A percentile compares a stretch with the other conserved stretches of the same genome.
Conservation (phyloP, 139 green algal species). For the Marvania coccoides region DNA sequence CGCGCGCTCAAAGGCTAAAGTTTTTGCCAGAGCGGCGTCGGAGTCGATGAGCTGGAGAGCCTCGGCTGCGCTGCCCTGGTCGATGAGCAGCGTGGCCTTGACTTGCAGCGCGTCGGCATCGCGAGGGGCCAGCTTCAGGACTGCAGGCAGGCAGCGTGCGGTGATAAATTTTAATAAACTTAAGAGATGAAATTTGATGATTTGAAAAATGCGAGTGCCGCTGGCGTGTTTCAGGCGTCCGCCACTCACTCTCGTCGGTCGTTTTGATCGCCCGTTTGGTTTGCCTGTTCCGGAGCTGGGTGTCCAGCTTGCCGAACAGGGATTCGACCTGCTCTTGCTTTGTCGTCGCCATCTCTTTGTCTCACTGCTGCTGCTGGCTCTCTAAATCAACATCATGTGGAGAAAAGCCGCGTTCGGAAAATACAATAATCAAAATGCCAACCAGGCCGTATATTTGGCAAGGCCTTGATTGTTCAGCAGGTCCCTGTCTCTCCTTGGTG, state of each 20-base stretch:
- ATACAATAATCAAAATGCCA: no score
- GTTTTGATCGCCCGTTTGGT: slow-evolving; percentile 55
- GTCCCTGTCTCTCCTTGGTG: no score
- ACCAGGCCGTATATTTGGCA: no score
- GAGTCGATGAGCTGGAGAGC: slow-evolving; percentile 29
- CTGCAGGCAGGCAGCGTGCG: slow-evolving; percentile 34
- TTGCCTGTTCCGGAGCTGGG: slow-evolving; percentile 38
- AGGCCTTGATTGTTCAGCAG: no score
- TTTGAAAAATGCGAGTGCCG: no score
- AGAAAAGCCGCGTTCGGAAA: no score
- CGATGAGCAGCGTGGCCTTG: slow-evolving; percentile 59
- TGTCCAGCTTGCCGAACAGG: slow-evolving; percentile 46
- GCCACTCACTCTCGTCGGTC: slow-evolving; percentile 51
- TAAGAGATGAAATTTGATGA: no score
- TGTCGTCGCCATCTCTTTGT: background rate
- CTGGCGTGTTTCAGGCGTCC: no score
- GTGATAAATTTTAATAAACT: background rate
- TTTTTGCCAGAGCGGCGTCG: slow-evolving; percentile 3
- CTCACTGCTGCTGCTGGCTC: background rate
- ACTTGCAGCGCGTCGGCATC: slow-evolving; percentile 60
- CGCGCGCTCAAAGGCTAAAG: slow-evolving; percentile 69
- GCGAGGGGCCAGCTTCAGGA: slow-evolving; percentile 48
- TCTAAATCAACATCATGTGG: no score
- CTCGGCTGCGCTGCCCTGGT: slow-evolving; percentile 47
- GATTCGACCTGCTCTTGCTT: slow-evolving; percentile 23